Percentiles rank a stretch among this genome's conserved stretches.
phyloP scores from a whole-genome alignment of 2,329 filamentous ascomycete species.

The Fusarium transvaalense region DNA sequence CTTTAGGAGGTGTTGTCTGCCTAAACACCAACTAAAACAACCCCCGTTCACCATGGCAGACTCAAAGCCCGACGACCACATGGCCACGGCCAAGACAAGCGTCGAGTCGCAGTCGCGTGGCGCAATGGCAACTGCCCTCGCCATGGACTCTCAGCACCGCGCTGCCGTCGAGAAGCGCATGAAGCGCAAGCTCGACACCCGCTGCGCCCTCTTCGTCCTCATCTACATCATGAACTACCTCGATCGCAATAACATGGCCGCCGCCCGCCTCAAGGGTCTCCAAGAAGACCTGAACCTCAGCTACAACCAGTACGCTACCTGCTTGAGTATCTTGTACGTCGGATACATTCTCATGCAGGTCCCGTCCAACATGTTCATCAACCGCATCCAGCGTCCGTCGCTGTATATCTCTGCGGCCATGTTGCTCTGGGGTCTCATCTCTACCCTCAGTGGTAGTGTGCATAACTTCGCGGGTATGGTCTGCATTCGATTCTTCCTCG shows the following conservation, averaged over 20 bases:
- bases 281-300: constrained; percentile 69
- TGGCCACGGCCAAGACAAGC: constrained; percentile 36
- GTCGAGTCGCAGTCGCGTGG: constrained; percentile 32
- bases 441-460: constrained; percentile 66
- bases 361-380: constrained; percentile 70
- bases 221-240: constrained; percentile 83
- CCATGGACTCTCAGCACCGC: constrained; percentile 62
- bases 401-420: constrained; percentile 66
- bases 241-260: constrained; percentile 76
- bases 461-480: constrained; percentile 68
- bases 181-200: constrained; percentile 76
- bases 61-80: constrained; percentile 34
- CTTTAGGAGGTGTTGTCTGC: not conserved
- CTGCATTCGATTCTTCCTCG: constrained; percentile 68
- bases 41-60: constrained; percentile 17
- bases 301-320: constrained; percentile 72
- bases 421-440: constrained; percentile 71
- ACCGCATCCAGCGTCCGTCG: constrained; percentile 63
- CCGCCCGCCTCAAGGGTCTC: constrained; percentile 74
- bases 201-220: constrained; percentile 76
- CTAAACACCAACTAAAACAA: not conserved
- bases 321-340: constrained; percentile 73
- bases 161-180: constrained; percentile 71
- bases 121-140: constrained; percentile 17
- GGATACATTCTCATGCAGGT: constrained; percentile 75